phyloP scores from a whole-genome alignment of 805 yeast species.

The Kodamaea fukazawae region DNA sequence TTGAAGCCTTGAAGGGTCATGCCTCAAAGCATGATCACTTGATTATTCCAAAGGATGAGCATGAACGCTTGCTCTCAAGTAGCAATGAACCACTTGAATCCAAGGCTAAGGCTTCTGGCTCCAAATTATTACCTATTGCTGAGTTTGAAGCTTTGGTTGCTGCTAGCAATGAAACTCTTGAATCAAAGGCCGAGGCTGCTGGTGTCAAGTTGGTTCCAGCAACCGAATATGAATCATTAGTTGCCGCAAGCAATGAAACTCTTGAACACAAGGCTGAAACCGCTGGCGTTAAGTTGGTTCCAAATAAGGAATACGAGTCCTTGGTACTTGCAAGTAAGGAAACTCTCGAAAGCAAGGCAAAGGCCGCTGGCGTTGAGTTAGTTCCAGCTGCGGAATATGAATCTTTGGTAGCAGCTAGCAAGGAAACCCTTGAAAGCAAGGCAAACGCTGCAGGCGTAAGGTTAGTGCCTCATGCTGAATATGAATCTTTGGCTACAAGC shows the following conservation, averaged over 20 bases:
- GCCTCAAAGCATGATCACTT: slow-evolving; percentile 20
- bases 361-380: slow-evolving; percentile 28
- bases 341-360: slow-evolving; percentile 13
- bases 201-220: slow-evolving; percentile 1
- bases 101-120: slow-evolving; percentile 22
- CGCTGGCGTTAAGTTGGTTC: slow-evolving; percentile 1
- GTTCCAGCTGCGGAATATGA: slow-evolving; percentile 6
- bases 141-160: slow-evolving; percentile 18
- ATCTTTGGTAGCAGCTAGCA: slow-evolving; percentile 20
- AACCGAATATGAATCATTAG: not conserved
- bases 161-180: slow-evolving; percentile 31
- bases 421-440: slow-evolving; percentile 10
- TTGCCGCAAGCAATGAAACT: slow-evolving; percentile 30
- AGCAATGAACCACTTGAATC: slow-evolving; percentile 19
- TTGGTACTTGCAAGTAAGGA: slow-evolving; percentile 1
- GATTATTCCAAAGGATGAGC: slow-evolving; percentile 10
- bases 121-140: slow-evolving; percentile 12
- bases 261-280: slow-evolving; percentile 14
- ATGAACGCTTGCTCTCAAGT: slow-evolving; percentile 22
- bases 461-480: slow-evolving; percentile 17
- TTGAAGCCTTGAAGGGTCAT: slow-evolving; percentile 11
- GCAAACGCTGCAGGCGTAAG: slow-evolving; percentile 9
- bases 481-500: slow-evolving; percentile 49
- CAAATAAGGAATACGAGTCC: not conserved
- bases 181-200: slow-evolving; percentile 12